phyloP scores from a whole-genome alignment of 148 eudicot species.

The Gaultheria prostrata region DNA sequence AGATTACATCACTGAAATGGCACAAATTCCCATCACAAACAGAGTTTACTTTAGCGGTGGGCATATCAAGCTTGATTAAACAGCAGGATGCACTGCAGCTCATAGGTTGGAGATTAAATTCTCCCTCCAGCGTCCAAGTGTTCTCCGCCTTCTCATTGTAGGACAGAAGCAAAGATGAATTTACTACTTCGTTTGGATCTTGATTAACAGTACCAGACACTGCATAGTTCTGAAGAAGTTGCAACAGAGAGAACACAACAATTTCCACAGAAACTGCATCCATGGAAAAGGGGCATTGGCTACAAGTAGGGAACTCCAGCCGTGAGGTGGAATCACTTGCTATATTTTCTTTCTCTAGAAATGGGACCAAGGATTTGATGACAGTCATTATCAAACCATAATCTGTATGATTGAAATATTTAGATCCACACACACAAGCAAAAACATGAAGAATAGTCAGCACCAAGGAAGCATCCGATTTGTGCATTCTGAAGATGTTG shows the following conservation, averaged over 20 bases:
- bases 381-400: slow-evolving; percentile 40
- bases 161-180: slow-evolving; percentile 7
- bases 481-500: slow-evolving; percentile 37
- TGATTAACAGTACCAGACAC: slow-evolving; percentile 3
- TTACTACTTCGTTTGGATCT: slow-evolving; percentile 18
- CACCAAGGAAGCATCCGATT: slow-evolving; percentile 29
- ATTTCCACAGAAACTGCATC: slow-evolving; percentile 46
- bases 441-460: slow-evolving; percentile 67
- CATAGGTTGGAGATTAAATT: not conserved
- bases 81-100: slow-evolving; percentile 10
- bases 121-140: slow-evolving; percentile 9
- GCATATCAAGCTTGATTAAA: slow-evolving; percentile 12
- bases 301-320: slow-evolving; percentile 37
- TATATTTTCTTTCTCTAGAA: slow-evolving; percentile 36
- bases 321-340: slow-evolving; percentile 16
- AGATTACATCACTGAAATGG: slow-evolving; percentile 45
- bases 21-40: slow-evolving; percentile 23
- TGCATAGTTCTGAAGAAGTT: slow-evolving; percentile 38
- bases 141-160: slow-evolving; percentile 3
- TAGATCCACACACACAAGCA: slow-evolving; percentile 57
- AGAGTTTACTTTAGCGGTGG: slow-evolving; percentile 15
- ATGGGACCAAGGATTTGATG: slow-evolving; percentile 50
- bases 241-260: slow-evolving; percentile 44
- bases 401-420: slow-evolving; percentile 37
- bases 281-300: slow-evolving; percentile 60